Evolutionary conservation across 2,329 filamentous ascomycete genomes (phyloP).

Genomic region (Neoarthrinium moseri): DNA sequence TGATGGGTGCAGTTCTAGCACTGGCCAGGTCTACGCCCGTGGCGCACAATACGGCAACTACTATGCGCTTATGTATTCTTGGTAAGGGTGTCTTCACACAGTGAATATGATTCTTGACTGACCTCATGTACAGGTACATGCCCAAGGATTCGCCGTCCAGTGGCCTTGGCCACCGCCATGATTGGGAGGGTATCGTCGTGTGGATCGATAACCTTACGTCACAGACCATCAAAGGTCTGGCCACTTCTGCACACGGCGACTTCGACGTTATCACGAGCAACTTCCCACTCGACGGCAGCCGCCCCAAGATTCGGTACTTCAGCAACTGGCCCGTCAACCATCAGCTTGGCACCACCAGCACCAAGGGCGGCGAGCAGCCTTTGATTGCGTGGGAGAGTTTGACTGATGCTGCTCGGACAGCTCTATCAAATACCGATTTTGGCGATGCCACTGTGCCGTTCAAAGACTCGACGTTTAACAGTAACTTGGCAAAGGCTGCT

Average conservation of each 20-base stretch:
- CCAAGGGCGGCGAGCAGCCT: conserved; percentile 34
- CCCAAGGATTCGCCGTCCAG: conserved; percentile 37
- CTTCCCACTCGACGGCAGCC: conserved; percentile 22
- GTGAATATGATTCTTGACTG: not conserved
- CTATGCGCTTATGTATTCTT: conserved; percentile 32
- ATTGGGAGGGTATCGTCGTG: conserved; percentile 34
- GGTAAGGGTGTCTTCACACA: conserved; percentile 17
- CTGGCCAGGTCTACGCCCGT: conserved; percentile 33
- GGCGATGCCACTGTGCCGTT: conserved; percentile 39
- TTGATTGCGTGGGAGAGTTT: conserved; percentile 39
- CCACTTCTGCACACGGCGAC: conserved; percentile 31
- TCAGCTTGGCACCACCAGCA: conserved; percentile 30
- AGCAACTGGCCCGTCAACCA: conserved; percentile 32
- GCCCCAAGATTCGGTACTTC: conserved; percentile 30
- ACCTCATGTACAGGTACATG: conserved; percentile 28
- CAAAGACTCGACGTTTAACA: conserved; percentile 23
- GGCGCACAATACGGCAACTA: conserved; percentile 22
- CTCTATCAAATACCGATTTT: conserved; percentile 35
- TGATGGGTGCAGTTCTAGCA: conserved; percentile 24
- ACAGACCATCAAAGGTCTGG: conserved; percentile 27
- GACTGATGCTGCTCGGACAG: conserved; percentile 28
- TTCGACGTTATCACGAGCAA: conserved; percentile 22
- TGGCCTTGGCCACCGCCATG: conserved; percentile 34
- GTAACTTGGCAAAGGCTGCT: conserved; percentile 17
- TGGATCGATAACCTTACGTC: conserved; percentile 27